These are phyloP conservation scores for Nakazawaea ambrosiae DNA, from an alignment of 805 yeast species.

Conservation along the genomic window DNA sequence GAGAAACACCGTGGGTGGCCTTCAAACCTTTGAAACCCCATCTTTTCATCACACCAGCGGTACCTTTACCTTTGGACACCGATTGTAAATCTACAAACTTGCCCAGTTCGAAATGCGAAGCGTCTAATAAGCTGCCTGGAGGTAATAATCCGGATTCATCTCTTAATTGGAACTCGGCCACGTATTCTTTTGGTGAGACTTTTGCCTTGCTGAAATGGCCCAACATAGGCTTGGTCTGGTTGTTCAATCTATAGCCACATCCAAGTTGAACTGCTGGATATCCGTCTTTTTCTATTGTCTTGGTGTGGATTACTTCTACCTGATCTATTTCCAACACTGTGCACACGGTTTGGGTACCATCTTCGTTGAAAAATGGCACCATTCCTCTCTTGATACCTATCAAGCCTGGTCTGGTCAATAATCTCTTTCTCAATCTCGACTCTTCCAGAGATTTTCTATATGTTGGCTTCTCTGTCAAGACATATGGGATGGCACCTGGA, in stretches of 20 bases:
- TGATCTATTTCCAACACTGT: constrained; percentile 85
- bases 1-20: constrained; percentile 94
- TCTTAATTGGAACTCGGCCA: constrained; percentile 76
- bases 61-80: constrained; percentile 88
- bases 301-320: constrained; percentile 75
- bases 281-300: constrained; percentile 68
- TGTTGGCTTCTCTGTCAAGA: constrained; percentile 39
- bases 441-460: constrained; percentile 62
- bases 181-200: constrained; percentile 74
- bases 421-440: constrained; percentile 63
- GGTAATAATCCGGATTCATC: constrained; percentile 60
- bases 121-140: constrained; percentile 69
- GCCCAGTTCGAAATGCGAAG: constrained; percentile 80
- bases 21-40: constrained; percentile 82
- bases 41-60: constrained; percentile 97
- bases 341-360: constrained; percentile 69
- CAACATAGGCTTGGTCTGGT: constrained; percentile 56
- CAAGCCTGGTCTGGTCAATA: constrained; percentile 76
- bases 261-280: constrained; percentile 86
- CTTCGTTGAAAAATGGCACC: constrained; percentile 72
- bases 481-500: constrained; percentile 42
- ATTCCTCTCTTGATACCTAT: constrained; percentile 84
- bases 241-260: constrained; percentile 61
- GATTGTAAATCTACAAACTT: constrained; percentile 79
- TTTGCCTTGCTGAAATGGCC: constrained; percentile 75